phyloP scores from a whole-genome alignment of 176 grass and related monocot genomes.

The Lolium perenne region DNA sequence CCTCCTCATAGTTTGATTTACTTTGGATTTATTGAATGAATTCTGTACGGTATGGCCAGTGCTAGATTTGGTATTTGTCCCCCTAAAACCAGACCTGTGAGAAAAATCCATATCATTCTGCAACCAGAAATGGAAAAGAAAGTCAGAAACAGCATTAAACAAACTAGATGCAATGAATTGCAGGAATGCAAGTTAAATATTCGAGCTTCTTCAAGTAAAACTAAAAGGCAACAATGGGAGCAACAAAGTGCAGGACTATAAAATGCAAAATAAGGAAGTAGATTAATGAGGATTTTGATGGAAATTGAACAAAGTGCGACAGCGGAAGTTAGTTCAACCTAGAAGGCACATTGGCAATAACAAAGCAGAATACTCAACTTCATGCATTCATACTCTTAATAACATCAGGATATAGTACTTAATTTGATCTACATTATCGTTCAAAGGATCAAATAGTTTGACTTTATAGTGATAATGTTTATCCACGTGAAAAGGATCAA shows the following conservation, averaged over 20 bases:
- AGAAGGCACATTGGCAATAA: neutral
- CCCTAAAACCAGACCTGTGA: constrained; percentile 43
- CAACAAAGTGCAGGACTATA: constrained; percentile 2
- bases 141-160: neutral
- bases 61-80: constrained; percentile 45
- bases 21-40: constrained; percentile 62
- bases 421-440: neutral
- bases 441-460: neutral
- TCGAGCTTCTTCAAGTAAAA: neutral
- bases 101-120: constrained; percentile 69
- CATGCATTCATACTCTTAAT: neutral
- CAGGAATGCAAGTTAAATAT: constrained; percentile 3
- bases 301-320: neutral
- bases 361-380: neutral
- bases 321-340: neutral
- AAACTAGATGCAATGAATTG: neutral
- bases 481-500: neutral
- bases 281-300: neutral
- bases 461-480: neutral
- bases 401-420: neutral
- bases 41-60: constrained; percentile 37
- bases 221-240: neutral
- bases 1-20: constrained; percentile 55
- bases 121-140: constrained; percentile 39
- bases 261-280: constrained; percentile 8